A percentile compares a stretch with the other conserved stretches of the same genome.
phyloP scores from a whole-genome alignment of 768 basidiomycete genomes.

The Phaffia tasmanica region DNA sequence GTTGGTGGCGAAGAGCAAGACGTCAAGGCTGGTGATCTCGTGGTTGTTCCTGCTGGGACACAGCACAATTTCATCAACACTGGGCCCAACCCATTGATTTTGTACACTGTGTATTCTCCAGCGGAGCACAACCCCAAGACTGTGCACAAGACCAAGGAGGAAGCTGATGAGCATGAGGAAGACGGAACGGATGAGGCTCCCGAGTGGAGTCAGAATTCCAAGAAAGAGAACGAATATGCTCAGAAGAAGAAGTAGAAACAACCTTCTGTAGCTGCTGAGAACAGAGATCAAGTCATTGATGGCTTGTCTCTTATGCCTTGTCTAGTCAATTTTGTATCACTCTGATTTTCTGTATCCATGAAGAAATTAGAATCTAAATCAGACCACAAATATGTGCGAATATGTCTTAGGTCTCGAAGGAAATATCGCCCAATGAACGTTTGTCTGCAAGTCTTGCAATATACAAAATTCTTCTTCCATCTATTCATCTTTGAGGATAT shows the following conservation, averaged over 20 bases:
- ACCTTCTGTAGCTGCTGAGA: too few relatives aligned
- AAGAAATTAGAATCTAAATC: too few relatives aligned
- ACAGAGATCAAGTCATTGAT: too few relatives aligned
- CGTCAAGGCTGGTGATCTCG: slow-evolving; percentile 37
- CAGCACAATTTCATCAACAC: slow-evolving; percentile 37
- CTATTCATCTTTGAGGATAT: not conserved
- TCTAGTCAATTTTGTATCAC: too few relatives aligned
- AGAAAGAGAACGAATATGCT: slow-evolving; percentile 14
- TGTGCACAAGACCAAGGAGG: slow-evolving; percentile 27
- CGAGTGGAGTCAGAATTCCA: slow-evolving; percentile 8
- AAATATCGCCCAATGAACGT: too few relatives aligned
- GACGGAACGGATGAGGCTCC: slow-evolving; percentile 27
- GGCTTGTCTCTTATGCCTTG: too few relatives aligned
- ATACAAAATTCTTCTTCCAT: not conserved
- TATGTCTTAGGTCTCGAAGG: too few relatives aligned
- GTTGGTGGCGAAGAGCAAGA: slow-evolving; percentile 40
- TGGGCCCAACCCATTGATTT: slow-evolving; percentile 36
- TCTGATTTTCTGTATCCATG: too few relatives aligned
- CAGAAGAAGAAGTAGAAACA: not conserved
- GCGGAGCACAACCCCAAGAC: slow-evolving; percentile 28
- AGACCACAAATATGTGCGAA: too few relatives aligned
- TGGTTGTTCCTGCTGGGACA: slow-evolving; percentile 40
- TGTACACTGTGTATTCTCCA: slow-evolving; percentile 35
- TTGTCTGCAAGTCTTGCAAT: too few relatives aligned
- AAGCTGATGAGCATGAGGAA: slow-evolving; percentile 27